These are phyloP conservation scores for Panaeolus cyanescens DNA, from an alignment of 768 basidiomycete species.

Conservation along the genomic window DNA sequence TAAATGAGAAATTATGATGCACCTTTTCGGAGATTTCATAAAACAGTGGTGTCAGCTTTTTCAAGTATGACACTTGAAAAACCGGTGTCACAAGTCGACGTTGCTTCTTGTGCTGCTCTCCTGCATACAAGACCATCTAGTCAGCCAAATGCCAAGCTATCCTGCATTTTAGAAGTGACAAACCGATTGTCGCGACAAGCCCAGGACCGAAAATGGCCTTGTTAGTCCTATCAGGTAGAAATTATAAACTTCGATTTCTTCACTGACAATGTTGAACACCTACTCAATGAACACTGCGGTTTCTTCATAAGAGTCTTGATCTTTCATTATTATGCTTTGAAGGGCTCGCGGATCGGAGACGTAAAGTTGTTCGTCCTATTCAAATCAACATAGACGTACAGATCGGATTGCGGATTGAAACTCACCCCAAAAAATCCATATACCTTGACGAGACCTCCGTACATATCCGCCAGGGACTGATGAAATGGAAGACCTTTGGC, in stretches of 20 bases:
- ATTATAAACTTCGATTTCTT: neutral
- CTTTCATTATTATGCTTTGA: constrained; percentile 48
- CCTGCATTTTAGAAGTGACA: neutral
- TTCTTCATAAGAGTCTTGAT: constrained; percentile 50
- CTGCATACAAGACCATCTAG: neutral
- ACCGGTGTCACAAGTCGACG: constrained; percentile 50
- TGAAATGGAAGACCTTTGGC: constrained; percentile 45
- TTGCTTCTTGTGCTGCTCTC: constrained; percentile 43
- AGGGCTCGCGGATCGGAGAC: constrained; percentile 51
- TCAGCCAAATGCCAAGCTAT: neutral
- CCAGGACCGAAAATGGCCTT: constrained; percentile 49
- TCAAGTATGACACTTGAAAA: constrained; percentile 48
- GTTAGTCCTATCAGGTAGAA: constrained; percentile 37
- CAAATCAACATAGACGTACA: neutral
- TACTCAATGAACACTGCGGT: constrained; percentile 46
- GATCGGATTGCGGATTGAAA: neutral
- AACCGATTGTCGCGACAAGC: constrained; percentile 41
- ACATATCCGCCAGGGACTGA: constrained; percentile 35
- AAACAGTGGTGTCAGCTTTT: constrained; percentile 44
- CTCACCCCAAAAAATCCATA: constrained; percentile 49
- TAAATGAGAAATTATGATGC: neutral
- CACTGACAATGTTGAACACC: constrained; percentile 10
- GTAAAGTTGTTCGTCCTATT: constrained; percentile 49
- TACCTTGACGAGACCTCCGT: constrained; percentile 46
- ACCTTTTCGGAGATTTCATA: constrained; percentile 48